A percentile compares a stretch with the other conserved stretches of the same genome.
Evolutionary conservation across 108 stramenopile species (phyloP).

Genomic region (Nitzschia sp.): DNA sequence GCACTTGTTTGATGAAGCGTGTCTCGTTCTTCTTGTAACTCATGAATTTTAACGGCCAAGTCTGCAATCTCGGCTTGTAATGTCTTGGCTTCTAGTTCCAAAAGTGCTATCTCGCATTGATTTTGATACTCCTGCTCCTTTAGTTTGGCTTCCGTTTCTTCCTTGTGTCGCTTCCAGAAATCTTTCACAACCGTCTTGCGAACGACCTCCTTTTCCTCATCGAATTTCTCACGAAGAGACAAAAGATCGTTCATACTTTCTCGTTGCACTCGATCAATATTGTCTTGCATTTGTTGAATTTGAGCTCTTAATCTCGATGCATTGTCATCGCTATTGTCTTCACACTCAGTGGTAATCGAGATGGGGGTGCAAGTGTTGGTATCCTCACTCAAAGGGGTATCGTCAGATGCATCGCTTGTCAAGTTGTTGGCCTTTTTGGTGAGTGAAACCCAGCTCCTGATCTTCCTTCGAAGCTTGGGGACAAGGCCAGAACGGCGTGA

Average conservation of each 20-base stretch:
- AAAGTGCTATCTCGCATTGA: neutral
- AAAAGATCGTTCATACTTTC: neutral
- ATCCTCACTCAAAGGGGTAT: neutral
- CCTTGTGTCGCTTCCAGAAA: neutral
- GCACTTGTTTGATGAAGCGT: neutral
- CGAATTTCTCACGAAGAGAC: neutral
- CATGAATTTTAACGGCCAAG: neutral
- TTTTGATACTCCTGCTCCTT: neutral
- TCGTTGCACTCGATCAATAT: neutral
- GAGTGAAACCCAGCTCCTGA: neutral
- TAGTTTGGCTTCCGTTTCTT: neutral
- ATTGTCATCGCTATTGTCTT: neutral
- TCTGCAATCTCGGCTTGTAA: neutral
- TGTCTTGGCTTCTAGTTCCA: neutral
- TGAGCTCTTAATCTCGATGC: neutral
- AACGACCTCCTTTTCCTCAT: neutral
- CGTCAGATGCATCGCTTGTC: neutral
- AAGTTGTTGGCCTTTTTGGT: neutral
- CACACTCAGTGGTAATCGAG: neutral
- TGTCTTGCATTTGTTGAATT: too few relatives aligned
- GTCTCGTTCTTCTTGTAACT: neutral
- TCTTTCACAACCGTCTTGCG: neutral
- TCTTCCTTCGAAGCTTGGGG: neutral
- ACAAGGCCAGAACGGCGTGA: too few relatives aligned
- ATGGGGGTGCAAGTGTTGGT: neutral